These are phyloP conservation scores for Cladosporium austrohemisphaericum DNA, from an alignment of 2,329 filamentous ascomycete species.

Conservation along the genomic window DNA sequence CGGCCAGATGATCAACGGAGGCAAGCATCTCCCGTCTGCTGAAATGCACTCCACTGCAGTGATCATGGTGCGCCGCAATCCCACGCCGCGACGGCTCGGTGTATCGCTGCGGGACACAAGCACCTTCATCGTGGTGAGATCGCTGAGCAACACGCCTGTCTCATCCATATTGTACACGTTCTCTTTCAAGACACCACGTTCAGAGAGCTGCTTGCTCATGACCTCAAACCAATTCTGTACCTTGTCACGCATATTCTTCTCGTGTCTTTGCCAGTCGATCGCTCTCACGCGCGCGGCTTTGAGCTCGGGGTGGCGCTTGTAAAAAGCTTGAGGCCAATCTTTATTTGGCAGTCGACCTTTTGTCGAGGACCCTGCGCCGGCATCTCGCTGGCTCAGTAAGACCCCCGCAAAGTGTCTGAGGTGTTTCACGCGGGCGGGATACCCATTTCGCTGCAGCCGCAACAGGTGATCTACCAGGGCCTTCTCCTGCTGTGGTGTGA, in stretches of 20 bases:
- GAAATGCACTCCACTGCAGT: constrained; percentile 29
- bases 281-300: constrained; percentile 26
- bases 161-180: constrained; percentile 39
- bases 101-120: constrained; percentile 29
- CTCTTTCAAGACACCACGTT: constrained; percentile 25
- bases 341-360: background rate
- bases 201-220: constrained; percentile 27
- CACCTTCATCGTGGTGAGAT: constrained; percentile 31
- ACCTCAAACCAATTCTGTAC: constrained; percentile 32
- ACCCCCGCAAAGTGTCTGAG: background rate
- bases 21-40: constrained; percentile 27
- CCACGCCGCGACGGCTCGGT: constrained; percentile 25
- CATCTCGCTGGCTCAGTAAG: background rate
- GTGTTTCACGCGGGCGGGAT: constrained; percentile 9
- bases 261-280: constrained; percentile 28
- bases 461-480: background rate
- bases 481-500: background rate
- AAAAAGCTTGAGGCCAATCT: constrained; percentile 20
- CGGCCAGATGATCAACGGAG: constrained; percentile 29
- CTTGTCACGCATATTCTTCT: constrained; percentile 32
- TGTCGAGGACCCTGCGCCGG: background rate
- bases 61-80: constrained; percentile 26
- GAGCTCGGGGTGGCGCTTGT: constrained; percentile 26
- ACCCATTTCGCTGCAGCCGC: background rate
- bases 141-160: constrained; percentile 33